A percentile compares a stretch with the other conserved stretches of the same genome.
phyloP scores from a whole-genome alignment of 306 rosid genomes.

The Bauhinia variegata region DNA sequence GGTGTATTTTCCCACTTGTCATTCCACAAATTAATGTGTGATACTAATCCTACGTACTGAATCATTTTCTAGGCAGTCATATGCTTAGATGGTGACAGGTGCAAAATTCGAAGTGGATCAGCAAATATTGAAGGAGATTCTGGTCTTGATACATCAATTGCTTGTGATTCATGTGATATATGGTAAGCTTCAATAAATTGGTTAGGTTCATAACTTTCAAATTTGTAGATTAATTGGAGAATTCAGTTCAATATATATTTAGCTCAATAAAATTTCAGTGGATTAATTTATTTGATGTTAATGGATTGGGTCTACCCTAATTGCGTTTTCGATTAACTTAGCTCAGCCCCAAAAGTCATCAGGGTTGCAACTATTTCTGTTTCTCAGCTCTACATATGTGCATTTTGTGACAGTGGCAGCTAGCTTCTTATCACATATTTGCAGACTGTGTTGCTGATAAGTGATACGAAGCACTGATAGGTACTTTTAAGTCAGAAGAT shows the following conservation, averaged over 20 bases:
- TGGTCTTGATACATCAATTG: slow-evolving; percentile 88
- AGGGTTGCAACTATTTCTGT: slow-evolving; percentile 1
- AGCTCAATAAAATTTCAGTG: slow-evolving; percentile 9
- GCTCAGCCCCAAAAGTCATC: background rate
- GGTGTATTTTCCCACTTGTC: slow-evolving; percentile 11
- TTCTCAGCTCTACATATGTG: background rate
- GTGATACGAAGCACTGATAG: slow-evolving; percentile 20
- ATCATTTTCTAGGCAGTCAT: slow-evolving; percentile 82
- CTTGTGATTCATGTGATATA: slow-evolving; percentile 93
- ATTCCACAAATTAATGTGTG: slow-evolving; percentile 29
- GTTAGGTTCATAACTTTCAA: slow-evolving; percentile 27
- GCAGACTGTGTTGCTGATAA: slow-evolving; percentile 8
- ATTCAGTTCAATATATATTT: slow-evolving; percentile 13
- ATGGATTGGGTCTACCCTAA: slow-evolving; percentile 10
- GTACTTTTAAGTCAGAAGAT: slow-evolving; percentile 22
- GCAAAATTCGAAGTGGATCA: slow-evolving; percentile 81
- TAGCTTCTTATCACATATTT: slow-evolving; percentile 4
- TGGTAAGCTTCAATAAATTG: slow-evolving; percentile 55
- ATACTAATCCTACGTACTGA: slow-evolving; percentile 44
- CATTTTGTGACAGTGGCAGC: too few species aligned
- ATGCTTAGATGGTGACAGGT: slow-evolving; percentile 94
- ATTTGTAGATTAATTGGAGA: slow-evolving; percentile 14
- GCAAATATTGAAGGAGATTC: slow-evolving; percentile 64
- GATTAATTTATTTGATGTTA: slow-evolving; percentile 14
- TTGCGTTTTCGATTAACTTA: slow-evolving; percentile 15